Conservation (phyloP, 805 yeast species). For the Wickerhamomyces subpelliculosus region DNA sequence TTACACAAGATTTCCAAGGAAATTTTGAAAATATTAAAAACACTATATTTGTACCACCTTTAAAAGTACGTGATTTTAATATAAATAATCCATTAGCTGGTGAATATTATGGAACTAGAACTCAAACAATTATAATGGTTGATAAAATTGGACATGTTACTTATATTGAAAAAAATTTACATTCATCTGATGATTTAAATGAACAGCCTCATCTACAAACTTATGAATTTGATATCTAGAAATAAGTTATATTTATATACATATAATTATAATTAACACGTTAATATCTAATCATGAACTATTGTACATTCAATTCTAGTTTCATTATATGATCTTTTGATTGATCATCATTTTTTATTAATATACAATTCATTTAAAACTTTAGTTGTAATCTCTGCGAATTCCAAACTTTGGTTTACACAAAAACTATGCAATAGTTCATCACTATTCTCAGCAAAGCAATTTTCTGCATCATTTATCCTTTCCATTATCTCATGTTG, state of each 20-base stretch:
- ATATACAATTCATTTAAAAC: slow-evolving; percentile 3
- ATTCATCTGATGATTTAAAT: slow-evolving; percentile 34
- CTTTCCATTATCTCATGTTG: slow-evolving; percentile 35
- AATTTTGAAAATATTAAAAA: slow-evolving; percentile 40
- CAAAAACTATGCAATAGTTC: slow-evolving; percentile 55
- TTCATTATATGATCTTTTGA: too few species aligned
- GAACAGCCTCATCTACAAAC: slow-evolving; percentile 18
- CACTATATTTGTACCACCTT: slow-evolving; percentile 70
- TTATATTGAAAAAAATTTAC: slow-evolving; percentile 58
- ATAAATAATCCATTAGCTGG: slow-evolving; percentile 36
- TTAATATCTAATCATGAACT: too few species aligned
- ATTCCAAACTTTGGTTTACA: slow-evolving; percentile 40
- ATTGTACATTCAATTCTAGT: too few species aligned
- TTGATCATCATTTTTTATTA: too few species aligned
- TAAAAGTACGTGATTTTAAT: slow-evolving; percentile 29
- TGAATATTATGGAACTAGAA: slow-evolving; percentile 74
- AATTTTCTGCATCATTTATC: slow-evolving; percentile 25
- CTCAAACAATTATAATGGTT: slow-evolving; percentile 71
- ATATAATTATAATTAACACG: too few species aligned
- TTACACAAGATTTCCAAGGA: slow-evolving; percentile 23
- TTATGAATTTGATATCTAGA: slow-evolving; percentile 19
- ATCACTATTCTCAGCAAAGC: slow-evolving; percentile 25
- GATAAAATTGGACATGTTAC: slow-evolving; percentile 43
- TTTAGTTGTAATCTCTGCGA: slow-evolving; percentile 35
- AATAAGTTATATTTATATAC: too few species aligned